These are phyloP conservation scores for Polytrichum commune DNA, from an alignment of 225 moss, liverwort and hornwort species.

Conservation along the genomic window DNA sequence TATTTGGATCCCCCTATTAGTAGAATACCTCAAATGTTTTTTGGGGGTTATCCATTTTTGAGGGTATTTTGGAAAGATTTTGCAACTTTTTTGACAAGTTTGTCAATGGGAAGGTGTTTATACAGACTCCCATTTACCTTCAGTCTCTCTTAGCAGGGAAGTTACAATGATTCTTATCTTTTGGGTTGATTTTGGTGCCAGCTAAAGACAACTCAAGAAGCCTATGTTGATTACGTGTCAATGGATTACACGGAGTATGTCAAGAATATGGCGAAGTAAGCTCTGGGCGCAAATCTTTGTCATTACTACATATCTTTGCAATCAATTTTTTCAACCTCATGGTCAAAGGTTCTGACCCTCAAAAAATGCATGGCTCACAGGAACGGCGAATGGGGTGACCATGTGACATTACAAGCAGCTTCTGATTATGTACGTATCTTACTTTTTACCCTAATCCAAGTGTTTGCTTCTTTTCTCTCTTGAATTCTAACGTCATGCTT, in stretches of 20 bases:
- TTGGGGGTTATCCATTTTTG: too few relatives aligned
- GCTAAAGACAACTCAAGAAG: constrained; percentile 51
- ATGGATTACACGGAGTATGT: constrained; percentile 53
- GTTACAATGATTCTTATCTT: constrained; percentile 5
- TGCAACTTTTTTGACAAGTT: too few relatives aligned
- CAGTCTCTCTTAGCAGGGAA: too few relatives aligned
- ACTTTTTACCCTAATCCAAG: too few relatives aligned
- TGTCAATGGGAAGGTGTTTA: not conserved
- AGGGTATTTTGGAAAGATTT: too few relatives aligned
- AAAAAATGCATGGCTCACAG: constrained; percentile 17
- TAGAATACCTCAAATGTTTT: too few relatives aligned
- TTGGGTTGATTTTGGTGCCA: constrained; percentile 23
- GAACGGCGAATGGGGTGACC: constrained; percentile 71
- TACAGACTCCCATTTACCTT: not conserved
- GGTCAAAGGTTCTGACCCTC: too few relatives aligned
- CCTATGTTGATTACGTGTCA: constrained; percentile 80
- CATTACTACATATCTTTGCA: too few relatives aligned
- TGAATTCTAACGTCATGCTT: too few relatives aligned
- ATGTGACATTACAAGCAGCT: constrained; percentile 66
- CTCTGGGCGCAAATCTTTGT: not conserved
- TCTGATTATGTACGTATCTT: constrained; percentile 45
- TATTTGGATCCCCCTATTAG: too few relatives aligned
- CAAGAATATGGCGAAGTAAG: constrained; percentile 59
- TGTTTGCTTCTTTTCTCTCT: too few relatives aligned
- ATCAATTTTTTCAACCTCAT: too few relatives aligned